phyloP scores from a whole-genome alignment of 116 monocot species.

The Trichopus zeylanicus region DNA sequence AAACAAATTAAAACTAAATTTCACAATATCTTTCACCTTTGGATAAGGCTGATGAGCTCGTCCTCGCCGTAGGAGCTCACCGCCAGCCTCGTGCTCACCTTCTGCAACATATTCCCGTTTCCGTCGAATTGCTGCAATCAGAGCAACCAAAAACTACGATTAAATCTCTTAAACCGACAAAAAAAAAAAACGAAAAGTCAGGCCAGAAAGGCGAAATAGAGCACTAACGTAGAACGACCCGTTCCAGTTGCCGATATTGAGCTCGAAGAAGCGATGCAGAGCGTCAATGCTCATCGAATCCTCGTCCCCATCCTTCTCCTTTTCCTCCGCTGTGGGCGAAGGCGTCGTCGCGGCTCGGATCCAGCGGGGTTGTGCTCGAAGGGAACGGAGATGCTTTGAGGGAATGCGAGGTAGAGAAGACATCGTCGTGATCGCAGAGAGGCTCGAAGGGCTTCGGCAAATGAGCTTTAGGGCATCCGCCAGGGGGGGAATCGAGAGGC shows the following conservation, averaged over 20 bases:
- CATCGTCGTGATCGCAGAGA: neutral
- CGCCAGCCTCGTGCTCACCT: constrained; percentile 65
- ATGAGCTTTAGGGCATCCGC: no score
- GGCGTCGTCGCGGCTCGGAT: constrained; percentile 2
- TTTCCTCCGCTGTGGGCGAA: constrained; percentile 3
- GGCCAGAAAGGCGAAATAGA: neutral
- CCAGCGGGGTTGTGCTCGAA: neutral
- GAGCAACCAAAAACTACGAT: neutral
- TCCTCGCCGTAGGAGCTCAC: constrained; percentile 81
- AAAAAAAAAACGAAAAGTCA: constrained; percentile 1
- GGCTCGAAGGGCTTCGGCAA: no score
- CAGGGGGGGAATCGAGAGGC: no score
- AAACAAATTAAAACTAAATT: neutral
- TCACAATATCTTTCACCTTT: constrained; percentile 45
- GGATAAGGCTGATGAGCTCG: constrained; percentile 88
- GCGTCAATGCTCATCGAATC: constrained; percentile 37
- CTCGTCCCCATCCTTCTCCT: constrained; percentile 12
- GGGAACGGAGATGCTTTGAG: neutral
- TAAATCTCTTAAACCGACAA: neutral
- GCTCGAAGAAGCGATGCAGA: constrained; percentile 48
- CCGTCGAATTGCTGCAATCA: constrained; percentile 81
- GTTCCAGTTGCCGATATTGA: constrained; percentile 80
- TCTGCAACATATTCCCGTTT: constrained; percentile 59
- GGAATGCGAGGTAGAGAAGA: neutral
- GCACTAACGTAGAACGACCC: constrained; percentile 72